Percentiles rank a stretch among this genome's conserved stretches.
Conservation (phyloP, 2,329 filamentous ascomycete species). For the Aspergillus fumigatus region DNA sequence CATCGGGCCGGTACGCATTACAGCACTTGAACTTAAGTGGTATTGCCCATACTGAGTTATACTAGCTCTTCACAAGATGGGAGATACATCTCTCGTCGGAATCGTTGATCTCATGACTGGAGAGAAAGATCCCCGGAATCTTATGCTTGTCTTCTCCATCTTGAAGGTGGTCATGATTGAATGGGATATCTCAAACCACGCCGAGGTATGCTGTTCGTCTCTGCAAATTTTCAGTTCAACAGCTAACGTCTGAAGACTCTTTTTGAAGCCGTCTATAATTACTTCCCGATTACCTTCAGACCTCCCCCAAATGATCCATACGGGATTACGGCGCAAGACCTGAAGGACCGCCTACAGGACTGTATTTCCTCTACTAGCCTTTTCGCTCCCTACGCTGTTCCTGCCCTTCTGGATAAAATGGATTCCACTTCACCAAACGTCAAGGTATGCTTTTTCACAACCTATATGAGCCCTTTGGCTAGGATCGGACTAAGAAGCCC, state of each 20-base stretch:
- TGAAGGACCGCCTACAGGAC: constrained; percentile 60
- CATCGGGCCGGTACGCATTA: constrained; percentile 50
- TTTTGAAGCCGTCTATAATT: constrained; percentile 67
- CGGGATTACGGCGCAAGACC: constrained; percentile 63
- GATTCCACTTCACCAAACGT: constrained; percentile 66
- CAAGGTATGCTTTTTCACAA: constrained; percentile 43
- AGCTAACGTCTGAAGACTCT: constrained; percentile 39
- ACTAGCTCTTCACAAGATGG: constrained; percentile 51
- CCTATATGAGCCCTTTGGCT: not conserved
- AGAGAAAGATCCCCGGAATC: constrained; percentile 64
- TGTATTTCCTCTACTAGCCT: constrained; percentile 59
- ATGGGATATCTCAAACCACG: constrained; percentile 59
- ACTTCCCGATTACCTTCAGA: constrained; percentile 68
- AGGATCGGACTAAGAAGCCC: constrained; percentile 14
- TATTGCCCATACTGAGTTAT: constrained; percentile 11
- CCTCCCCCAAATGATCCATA: constrained; percentile 66
- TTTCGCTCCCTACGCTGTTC: constrained; percentile 64
- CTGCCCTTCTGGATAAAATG: constrained; percentile 63
- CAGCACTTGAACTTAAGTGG: not conserved
- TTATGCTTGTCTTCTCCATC: constrained; percentile 67
- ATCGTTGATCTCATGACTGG: constrained; percentile 63
- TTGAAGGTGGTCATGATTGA: constrained; percentile 63
- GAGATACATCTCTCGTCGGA: constrained; percentile 56
- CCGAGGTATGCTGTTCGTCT: constrained; percentile 43
- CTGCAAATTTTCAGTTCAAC: not conserved